A percentile compares a stretch with the other conserved stretches of the same genome.
phyloP scores from a whole-genome alignment of 495 filamentous ascomycete species.

The Neurospora sp. region DNA sequence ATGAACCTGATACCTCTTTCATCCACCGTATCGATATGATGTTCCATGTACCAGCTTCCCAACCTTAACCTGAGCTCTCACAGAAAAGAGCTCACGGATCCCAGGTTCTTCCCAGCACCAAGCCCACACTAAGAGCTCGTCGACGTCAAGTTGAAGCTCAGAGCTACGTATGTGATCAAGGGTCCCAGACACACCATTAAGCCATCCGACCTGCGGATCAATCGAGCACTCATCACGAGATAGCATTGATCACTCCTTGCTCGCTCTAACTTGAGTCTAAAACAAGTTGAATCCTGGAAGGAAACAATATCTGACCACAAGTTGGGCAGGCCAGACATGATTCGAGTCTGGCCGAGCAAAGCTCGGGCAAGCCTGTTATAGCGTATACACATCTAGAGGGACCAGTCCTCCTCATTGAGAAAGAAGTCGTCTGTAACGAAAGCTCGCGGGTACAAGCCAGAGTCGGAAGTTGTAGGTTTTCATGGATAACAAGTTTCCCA shows the following conservation, averaged over 20 bases:
- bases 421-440: no score
- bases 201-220: neutral
- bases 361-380: no score
- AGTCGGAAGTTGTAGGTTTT: no score
- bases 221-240: neutral
- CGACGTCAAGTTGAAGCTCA: neutral
- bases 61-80: neutral
- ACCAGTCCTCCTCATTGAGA: no score
- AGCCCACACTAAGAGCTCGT: neutral
- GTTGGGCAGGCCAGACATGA: no score
- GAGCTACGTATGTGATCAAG: neutral
- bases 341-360: no score
- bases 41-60: neutral
- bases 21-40: neutral
- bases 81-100: neutral
- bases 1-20: neutral
- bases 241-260: neutral
- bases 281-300: no score
- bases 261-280: neutral
- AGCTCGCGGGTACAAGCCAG: no score
- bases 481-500: no score
- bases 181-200: neutral
- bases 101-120: neutral
- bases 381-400: no score
- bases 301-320: no score